Percentiles rank a stretch among this genome's conserved stretches.
phyloP scores from a whole-genome alignment of 805 yeast genomes.

The Candida khao-thaluensis region DNA sequence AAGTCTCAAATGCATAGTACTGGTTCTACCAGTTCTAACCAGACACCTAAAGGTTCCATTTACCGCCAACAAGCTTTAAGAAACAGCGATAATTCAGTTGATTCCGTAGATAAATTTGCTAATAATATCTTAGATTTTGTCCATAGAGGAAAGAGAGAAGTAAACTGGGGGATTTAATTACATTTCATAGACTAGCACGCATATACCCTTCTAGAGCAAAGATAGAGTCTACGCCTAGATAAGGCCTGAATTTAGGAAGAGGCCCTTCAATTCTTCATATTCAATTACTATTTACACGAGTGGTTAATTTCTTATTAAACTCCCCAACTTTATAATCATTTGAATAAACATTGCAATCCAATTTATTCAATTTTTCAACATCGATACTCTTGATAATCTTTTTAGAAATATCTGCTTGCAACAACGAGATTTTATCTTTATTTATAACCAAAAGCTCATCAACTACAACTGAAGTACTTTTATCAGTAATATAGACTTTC shows the following conservation, averaged over 20 bases:
- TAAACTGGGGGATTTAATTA: constrained; percentile 17
- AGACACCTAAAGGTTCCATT: not conserved
- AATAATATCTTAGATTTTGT: constrained; percentile 18
- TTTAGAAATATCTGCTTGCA: constrained; percentile 14
- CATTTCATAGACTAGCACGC: too few relatives aligned
- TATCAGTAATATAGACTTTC: constrained; percentile 12
- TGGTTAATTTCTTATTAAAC: constrained; percentile 10
- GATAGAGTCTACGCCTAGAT: too few relatives aligned
- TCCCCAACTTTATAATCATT: constrained; percentile 13
- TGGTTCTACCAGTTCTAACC: not conserved
- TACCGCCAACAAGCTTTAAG: constrained; percentile 7
- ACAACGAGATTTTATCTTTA: constrained; percentile 11
- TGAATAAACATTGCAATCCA: constrained; percentile 14
- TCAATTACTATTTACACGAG: constrained; percentile 9
- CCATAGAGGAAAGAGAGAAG: constrained; percentile 16
- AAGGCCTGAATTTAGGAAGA: too few relatives aligned
- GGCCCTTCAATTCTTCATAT: not conserved
- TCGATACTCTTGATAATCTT: constrained; percentile 13
- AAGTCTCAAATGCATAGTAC: not conserved
- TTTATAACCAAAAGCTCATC: constrained; percentile 13
- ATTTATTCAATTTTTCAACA: constrained; percentile 6
- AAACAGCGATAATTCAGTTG: constrained; percentile 12
- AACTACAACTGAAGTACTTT: constrained; percentile 8
- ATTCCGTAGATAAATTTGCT: constrained; percentile 19
- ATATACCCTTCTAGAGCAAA: too few relatives aligned